These are phyloP conservation scores for Lithohypha guttulata DNA, from an alignment of 2,329 filamentous ascomycete genomes.

Conservation along the genomic window DNA sequence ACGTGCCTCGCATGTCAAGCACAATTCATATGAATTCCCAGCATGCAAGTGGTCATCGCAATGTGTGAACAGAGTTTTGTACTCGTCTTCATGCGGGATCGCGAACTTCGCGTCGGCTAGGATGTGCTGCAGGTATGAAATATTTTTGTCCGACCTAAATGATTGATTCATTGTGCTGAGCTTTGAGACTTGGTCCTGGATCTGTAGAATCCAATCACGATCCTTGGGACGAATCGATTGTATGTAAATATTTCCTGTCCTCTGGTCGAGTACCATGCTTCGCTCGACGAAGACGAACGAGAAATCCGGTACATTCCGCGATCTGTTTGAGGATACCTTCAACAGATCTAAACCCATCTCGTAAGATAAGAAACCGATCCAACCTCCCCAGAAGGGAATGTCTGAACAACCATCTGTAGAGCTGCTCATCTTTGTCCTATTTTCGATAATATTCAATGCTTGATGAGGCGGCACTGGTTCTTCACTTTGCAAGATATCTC, in stretches of 20 bases:
- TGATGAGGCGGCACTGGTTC: neutral
- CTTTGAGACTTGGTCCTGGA: constrained; percentile 12
- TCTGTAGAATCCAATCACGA: constrained; percentile 39
- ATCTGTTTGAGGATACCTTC: constrained; percentile 22
- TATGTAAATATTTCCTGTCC: constrained; percentile 49
- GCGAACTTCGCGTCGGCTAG: constrained; percentile 21
- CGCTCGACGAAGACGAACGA: constrained; percentile 66
- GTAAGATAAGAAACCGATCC: constrained; percentile 77
- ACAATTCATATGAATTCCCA: constrained; percentile 78
- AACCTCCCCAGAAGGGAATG: constrained; percentile 64
- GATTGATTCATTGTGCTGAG: neutral
- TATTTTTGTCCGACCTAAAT: constrained; percentile 22
- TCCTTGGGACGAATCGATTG: constrained; percentile 50
- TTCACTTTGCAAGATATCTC: neutral
- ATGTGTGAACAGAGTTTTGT: constrained; percentile 54
- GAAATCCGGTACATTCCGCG: constrained; percentile 53
- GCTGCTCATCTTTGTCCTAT: constrained; percentile 25
- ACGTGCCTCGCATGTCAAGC: constrained; percentile 64
- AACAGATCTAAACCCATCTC: constrained; percentile 51
- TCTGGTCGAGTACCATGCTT: constrained; percentile 68
- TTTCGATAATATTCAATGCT: constrained; percentile 24
- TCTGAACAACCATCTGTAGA: constrained; percentile 26
- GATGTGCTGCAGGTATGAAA: constrained; percentile 15
- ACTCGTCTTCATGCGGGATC: constrained; percentile 38
- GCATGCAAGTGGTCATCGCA: constrained; percentile 64